phyloP scores from a whole-genome alignment of 208 protist genomes.

The Porcisia hertigi region DNA sequence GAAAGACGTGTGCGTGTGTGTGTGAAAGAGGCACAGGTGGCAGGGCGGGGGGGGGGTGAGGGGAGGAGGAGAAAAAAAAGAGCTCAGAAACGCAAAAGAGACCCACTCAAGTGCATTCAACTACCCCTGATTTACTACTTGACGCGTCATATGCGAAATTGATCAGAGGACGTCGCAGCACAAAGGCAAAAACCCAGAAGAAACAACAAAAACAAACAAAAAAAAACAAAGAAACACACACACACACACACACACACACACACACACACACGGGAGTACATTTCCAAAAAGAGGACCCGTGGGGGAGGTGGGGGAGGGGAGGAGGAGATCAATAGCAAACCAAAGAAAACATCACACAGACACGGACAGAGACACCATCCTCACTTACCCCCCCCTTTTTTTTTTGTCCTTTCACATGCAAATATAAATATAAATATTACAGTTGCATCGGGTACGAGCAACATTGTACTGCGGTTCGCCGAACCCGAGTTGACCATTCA shows the following conservation, averaged over 20 bases:
- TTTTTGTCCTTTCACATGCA: too few species aligned
- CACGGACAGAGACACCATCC: neutral
- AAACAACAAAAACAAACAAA: neutral
- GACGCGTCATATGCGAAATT: too few species aligned
- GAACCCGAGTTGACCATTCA: too few species aligned
- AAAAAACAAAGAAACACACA: neutral
- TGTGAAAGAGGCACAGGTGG: neutral
- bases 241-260: constrained; percentile 1
- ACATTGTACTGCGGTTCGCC: too few species aligned
- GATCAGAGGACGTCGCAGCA: neutral
- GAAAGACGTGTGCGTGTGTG: neutral
- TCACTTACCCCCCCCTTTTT: neutral
- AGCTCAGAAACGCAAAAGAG: neutral
- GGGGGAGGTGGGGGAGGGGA: too few species aligned
- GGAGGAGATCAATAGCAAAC: too few species aligned
- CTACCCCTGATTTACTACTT: too few species aligned
- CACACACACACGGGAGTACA: neutral
- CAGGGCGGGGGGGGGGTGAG: neutral
- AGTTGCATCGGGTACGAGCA: too few species aligned
- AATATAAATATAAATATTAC: too few species aligned
- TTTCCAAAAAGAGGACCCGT: too few species aligned
- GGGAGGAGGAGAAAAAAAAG: neutral
- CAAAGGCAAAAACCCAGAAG: neutral
- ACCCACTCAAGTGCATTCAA: neutral
- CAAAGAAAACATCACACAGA: too few species aligned